Evolutionary conservation across 2,329 filamentous ascomycete species (phyloP).

Genomic region (Clonostachys chloroleuca): DNA sequence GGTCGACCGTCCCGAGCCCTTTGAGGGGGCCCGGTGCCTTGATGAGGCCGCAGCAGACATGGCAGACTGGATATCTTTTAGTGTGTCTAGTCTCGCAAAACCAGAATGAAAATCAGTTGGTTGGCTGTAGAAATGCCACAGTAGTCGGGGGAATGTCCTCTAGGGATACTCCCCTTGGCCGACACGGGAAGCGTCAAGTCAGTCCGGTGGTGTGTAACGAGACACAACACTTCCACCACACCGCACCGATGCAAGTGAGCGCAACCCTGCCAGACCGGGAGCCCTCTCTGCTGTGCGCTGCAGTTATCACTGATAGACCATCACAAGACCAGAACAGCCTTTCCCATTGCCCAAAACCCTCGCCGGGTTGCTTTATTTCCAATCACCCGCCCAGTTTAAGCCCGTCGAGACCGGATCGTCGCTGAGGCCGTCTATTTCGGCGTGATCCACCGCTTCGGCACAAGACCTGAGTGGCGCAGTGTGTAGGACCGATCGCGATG

Average conservation of each 20-base stretch:
- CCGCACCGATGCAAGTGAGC: neutral
- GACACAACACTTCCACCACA: neutral
- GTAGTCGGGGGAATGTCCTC: neutral
- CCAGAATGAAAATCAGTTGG: neutral
- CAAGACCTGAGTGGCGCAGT: no score
- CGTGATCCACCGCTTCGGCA: no score
- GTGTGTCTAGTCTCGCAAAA: neutral
- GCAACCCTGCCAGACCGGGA: neutral
- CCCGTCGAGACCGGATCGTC: no score
- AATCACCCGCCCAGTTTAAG: no score
- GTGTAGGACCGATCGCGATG: no score
- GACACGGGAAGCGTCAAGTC: neutral
- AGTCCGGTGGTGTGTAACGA: neutral
- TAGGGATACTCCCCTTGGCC: neutral
- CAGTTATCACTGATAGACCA: no score
- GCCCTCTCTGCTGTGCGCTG: neutral
- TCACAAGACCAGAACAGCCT: no score
- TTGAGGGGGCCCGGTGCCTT: conserved; percentile 55
- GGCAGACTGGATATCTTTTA: conserved; percentile 29
- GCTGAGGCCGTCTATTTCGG: no score
- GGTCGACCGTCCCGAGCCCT: conserved; percentile 47
- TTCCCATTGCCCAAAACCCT: no score
- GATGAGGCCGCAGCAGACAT: conserved; percentile 56
- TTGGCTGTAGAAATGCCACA: neutral
- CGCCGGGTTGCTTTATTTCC: no score